Evolutionary conservation across 2,329 filamentous ascomycete species (phyloP).

Genomic region (Sporothrix euskadiensis): DNA sequence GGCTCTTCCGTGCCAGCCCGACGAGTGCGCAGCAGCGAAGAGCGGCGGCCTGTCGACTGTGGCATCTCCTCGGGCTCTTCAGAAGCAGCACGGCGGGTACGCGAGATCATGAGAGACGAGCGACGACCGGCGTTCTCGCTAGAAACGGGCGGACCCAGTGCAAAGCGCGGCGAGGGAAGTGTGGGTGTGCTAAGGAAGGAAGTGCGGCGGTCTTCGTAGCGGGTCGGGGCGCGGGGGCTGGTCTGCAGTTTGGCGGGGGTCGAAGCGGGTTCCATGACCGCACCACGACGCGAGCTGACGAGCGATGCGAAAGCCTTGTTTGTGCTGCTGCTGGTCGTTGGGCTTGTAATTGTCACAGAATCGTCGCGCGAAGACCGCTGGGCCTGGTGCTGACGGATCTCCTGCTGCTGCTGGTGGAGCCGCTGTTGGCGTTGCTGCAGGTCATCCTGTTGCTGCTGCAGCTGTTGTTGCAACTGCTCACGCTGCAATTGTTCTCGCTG

Average conservation of each 20-base stretch:
- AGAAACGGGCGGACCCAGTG: conserved; percentile 44
- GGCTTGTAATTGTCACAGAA: conserved; percentile 27
- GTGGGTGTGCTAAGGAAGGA: conserved; percentile 49
- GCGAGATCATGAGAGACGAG: conserved; percentile 50
- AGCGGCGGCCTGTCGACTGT: conserved; percentile 46
- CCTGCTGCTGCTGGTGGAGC: conserved; percentile 17
- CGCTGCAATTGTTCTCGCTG: not conserved
- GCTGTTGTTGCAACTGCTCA: not conserved
- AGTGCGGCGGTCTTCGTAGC: conserved; percentile 54
- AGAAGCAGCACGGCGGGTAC: conserved; percentile 50
- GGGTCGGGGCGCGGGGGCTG: conserved; percentile 41
- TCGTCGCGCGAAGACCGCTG: conserved; percentile 33
- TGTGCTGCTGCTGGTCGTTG: conserved; percentile 20
- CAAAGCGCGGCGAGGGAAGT: conserved; percentile 49
- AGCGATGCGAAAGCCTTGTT: conserved; percentile 29
- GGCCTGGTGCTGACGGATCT: conserved; percentile 11
- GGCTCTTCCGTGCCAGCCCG: conserved; percentile 53
- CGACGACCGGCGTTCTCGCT: conserved; percentile 50
- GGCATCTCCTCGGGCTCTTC: conserved; percentile 48
- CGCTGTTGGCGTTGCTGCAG: conserved; percentile 1
- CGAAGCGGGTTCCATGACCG: conserved; percentile 30
- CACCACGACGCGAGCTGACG: conserved; percentile 27
- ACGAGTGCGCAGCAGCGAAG: conserved; percentile 40
- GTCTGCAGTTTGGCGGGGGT: conserved; percentile 37
- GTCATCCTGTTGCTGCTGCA: conserved; percentile 27